Evolutionary conservation across 345 rosid genomes (phyloP), one percentile per base, ranked within the genome.

Genomic region (Gossypium stocksii): DNA sequence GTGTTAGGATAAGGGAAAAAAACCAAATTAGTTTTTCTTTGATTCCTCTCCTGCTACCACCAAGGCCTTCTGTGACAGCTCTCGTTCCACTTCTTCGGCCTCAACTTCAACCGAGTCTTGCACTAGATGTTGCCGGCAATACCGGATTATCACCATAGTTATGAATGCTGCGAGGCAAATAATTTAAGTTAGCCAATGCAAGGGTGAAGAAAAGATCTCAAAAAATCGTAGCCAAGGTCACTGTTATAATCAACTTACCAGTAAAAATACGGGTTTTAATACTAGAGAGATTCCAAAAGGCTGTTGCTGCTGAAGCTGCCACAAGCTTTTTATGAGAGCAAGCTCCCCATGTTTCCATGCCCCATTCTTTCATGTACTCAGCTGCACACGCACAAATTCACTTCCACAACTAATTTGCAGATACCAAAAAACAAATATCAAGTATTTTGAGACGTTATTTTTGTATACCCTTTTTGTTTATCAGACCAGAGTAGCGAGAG

Each of bases 241-340:
- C 1, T 66, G 71, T 46, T 49, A 23, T 22, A 48, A 3, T 49
- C 74, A 45, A 43, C 45, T 71, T 80, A 91, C 98, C 91, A 43
- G 94, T 72, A 52, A 95, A 85, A 66, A 91, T 81, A n/a, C 99
- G 93, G 62, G 93, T 89, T 84, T 84, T 95, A 73, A 89, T 63
- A 29, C 88, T 76, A n/a, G 98, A 86, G n/a, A 95, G 78, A 78
- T 91, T 91, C 99, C 99, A 95, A 75, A 93, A 95, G 34, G 90
- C 94, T 69, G 90, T 88, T 73, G 78, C 77, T 10, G 89, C 89
- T 23, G 96, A 91, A 73, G 91, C 91, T 71, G 92, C 90, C 2
- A 92, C 88, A 34, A 95, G 54, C 86, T 95, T 95, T 85, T 92
- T 92, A 83, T 87, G 98, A 78, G 98, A 86, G 82, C 65, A 92